A percentile compares a stretch with the other conserved stretches of the same genome.
Evolutionary conservation across 768 basidiomycete genomes (phyloP).

Genomic region (Tricholoma sp.): DNA sequence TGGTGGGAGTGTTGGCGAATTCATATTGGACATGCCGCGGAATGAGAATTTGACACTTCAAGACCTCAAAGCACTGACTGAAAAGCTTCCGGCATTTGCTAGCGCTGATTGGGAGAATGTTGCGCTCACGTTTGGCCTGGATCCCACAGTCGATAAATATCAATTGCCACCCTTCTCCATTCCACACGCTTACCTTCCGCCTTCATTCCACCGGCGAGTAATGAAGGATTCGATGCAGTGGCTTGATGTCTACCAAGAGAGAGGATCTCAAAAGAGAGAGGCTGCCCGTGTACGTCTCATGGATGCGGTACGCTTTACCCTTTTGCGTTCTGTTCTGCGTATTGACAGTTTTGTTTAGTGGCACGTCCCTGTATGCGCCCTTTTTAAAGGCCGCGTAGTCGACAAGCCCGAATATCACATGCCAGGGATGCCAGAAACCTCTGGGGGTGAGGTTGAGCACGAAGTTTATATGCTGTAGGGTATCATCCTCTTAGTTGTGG

Average conservation of each 20-base stretch:
- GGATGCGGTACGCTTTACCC: background rate
- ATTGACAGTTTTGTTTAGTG: background rate
- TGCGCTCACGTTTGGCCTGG: background rate
- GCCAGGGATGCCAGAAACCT: background rate
- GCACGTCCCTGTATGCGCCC: background rate
- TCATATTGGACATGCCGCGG: too few species aligned
- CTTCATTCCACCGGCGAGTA: background rate
- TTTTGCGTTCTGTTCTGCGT: background rate
- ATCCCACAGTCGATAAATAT: background rate
- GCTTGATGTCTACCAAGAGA: too few species aligned
- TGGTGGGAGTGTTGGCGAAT: too few species aligned
- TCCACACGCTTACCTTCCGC: background rate
- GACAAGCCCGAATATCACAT: background rate
- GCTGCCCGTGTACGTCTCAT: background rate
- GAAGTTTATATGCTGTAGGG: background rate
- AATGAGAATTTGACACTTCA: too few species aligned
- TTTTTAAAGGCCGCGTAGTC: background rate
- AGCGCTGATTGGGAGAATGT: background rate
- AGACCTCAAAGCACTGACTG: too few species aligned
- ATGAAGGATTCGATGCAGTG: background rate
- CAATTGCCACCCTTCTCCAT: background rate
- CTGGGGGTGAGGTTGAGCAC: background rate
- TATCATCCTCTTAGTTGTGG: background rate
- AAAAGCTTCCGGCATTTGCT: too few species aligned
- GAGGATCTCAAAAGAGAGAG: background rate